Base-by-base conservation (phyloP, 331 rosid species). In the Acacia pycnantha region DNA sequence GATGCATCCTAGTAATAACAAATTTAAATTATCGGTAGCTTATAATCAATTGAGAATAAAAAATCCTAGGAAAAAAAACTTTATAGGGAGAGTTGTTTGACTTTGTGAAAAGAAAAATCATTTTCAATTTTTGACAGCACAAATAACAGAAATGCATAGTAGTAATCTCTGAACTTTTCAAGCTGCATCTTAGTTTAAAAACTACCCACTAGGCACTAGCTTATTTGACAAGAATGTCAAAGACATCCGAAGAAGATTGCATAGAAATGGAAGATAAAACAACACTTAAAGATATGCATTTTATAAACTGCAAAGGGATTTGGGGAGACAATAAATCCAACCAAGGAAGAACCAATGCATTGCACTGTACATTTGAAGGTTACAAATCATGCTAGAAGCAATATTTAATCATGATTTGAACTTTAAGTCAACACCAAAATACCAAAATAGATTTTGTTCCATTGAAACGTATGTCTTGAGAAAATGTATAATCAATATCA, bases 21-120 rank as follows among this genome's bases (percentile, higher is more conserved):
- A 81, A 77, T 79, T 62, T 62, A 75, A 80, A 58, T 70, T 66
- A 70, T 77, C 41, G 19, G 48, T 50, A 5, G 74, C 41, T 10
- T 62, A 68, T 68, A 40, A n/a, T 68, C 51, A 40, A 68, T 40
- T 21, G 24, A 22, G 22, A 65, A 33, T 8, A 37, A 37, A 59
- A 59, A 18, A 26, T 37, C 27, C 18, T 1, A 66, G 40, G 27
- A 43, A 43, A 70, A 70, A n/a, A 69, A 12, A 41, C 18, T 41
- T 70, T 16, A 14, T 15, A 0, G 35, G 35, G 74, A 43, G n/a
- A 27, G 29, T 27, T 27, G 29, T 27, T 27, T 27, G 29, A 27
- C 29, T 1, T 27, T 27, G 29, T 27, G 29, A 27, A 27, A 27
- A 27, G 29, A 27, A 27, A 1, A 27, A 27, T 27, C 29, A 27